Base-by-base conservation (phyloP, 306 rosid genomes). In the Vicia sativa region DNA sequence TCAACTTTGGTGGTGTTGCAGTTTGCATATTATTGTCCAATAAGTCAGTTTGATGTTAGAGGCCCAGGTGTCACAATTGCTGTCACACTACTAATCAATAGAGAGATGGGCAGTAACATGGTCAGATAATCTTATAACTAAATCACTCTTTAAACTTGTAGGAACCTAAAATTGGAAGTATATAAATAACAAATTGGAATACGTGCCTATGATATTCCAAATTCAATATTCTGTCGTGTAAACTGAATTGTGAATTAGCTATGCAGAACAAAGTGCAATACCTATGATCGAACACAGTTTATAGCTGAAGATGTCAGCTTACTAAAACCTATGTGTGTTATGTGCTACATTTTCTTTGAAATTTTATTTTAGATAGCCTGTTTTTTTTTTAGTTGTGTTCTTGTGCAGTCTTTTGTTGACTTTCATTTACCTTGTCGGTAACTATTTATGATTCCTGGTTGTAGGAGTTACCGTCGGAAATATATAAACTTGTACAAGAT, bases 401-500 rank as follows among this genome's bases (percentile, higher is more conserved):
- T 44, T 73, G 42, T 48, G 73, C 50, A 9, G 58, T 60, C 62
- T 70, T 43, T 52, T 38, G 16, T 53, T 42, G 61, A 65, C 57
- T 43, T 15, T 65, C 65, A 59, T 52, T 62, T 63, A 15, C 42
- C 39, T 74, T 23, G 49, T 57, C 65, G 2, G 54, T 66, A 48
- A 63, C 41, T 59, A 46, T n/a, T 21, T 56, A 16, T 72, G 42
- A 62, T 81, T 65, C 67, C 65, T 62, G 74, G 53, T 70, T 82
- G 55, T 84, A 92, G 98, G 78, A 86, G 73, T 73, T 81, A 79
- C 75, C 92, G 98, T 34, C 89, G 87, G 78, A 86, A 77, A 62
- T 92, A 92, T 74, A 86, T 86, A 62, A 79, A 84, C 46, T 73
- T 84, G 56, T 92, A 92, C 87, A 92, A 87, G 81, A 78, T 56